Percentiles rank a stretch among this genome's conserved stretches.
phyloP scores from a whole-genome alignment of 352 stramenopile genomes.

The Phytopythium helicoides region DNA sequence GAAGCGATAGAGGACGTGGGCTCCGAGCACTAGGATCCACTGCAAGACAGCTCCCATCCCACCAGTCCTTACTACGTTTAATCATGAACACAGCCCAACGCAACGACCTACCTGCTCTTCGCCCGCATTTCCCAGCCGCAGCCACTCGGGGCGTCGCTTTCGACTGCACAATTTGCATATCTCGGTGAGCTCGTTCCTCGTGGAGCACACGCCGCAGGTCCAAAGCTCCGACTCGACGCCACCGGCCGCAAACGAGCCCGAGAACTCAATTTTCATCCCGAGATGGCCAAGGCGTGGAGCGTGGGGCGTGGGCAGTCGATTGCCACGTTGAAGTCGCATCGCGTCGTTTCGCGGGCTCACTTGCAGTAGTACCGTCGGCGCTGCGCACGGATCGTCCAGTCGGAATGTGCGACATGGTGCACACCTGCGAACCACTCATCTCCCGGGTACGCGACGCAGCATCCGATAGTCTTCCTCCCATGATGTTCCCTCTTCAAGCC shows the following conservation, averaged over 20 bases:
- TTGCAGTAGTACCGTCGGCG: background rate
- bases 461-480: too few species aligned
- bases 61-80: background rate
- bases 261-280: background rate
- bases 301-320: too few species aligned
- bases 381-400: conserved; percentile 1
- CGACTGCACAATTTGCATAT: conserved; percentile 19
- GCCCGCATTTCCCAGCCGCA: conserved; percentile 15
- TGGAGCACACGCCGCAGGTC: conserved; percentile 19
- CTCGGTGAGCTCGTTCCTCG: conserved; percentile 9
- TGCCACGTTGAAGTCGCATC: too few species aligned
- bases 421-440: conserved; percentile 10
- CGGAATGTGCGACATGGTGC: conserved; percentile 35
- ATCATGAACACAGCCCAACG: background rate
- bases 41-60: background rate
- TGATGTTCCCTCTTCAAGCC: too few species aligned
- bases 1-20: conserved; percentile 14
- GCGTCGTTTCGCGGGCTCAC: background rate
- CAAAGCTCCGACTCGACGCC: background rate
- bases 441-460: too few species aligned
- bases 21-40: conserved; percentile 18
- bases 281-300: too few species aligned
- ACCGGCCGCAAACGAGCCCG: background rate
- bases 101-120: conserved; percentile 17
- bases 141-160: conserved; percentile 19